A percentile compares a stretch with the other conserved stretches of the same genome.
phyloP scores from a whole-genome alignment of 1,284 basidiomycete species.

The Rhodotorula sp. region DNA sequence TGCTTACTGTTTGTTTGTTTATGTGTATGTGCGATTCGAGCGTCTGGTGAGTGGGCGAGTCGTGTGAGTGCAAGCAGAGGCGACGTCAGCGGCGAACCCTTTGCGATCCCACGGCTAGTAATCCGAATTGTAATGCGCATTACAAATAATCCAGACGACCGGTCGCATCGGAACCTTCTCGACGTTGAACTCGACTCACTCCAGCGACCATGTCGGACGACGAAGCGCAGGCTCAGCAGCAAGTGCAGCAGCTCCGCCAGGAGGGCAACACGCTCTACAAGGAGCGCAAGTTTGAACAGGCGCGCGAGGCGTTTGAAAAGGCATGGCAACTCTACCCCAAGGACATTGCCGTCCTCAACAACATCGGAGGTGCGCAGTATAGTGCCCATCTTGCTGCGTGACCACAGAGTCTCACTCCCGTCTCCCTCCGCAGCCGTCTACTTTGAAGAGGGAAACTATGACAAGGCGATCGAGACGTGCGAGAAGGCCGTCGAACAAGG shows the following conservation, averaged over 20 bases:
- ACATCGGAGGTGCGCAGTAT: conserved; percentile 67
- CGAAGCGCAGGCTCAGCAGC: conserved; percentile 7
- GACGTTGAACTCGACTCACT: background rate
- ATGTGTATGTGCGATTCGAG: background rate
- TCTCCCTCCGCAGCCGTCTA: conserved; percentile 66
- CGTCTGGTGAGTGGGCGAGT: background rate
- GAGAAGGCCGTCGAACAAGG: conserved; percentile 95
- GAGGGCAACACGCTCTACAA: conserved; percentile 82
- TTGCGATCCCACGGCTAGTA: background rate
- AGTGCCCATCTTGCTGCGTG: background rate
- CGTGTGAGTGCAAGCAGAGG: background rate
- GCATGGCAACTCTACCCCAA: conserved; percentile 86
- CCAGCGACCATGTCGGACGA: conserved; percentile 21
- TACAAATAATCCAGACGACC: background rate
- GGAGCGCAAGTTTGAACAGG: conserved; percentile 51
- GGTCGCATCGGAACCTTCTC: conserved; percentile 1
- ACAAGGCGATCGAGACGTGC: conserved; percentile 86
- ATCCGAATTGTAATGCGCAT: background rate
- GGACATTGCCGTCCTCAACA: conserved; percentile 91
- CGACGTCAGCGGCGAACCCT: too few relatives aligned
- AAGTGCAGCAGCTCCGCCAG: conserved; percentile 57
- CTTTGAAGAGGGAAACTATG: conserved; percentile 89
- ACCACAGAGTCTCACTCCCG: background rate
- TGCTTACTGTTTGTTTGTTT: background rate
- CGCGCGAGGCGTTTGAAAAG: conserved; percentile 56